Evolutionary conservation across 352 stramenopile species (phyloP), one percentile per base, ranked within the genome.

Genomic region (Peronospora farinosa): DNA sequence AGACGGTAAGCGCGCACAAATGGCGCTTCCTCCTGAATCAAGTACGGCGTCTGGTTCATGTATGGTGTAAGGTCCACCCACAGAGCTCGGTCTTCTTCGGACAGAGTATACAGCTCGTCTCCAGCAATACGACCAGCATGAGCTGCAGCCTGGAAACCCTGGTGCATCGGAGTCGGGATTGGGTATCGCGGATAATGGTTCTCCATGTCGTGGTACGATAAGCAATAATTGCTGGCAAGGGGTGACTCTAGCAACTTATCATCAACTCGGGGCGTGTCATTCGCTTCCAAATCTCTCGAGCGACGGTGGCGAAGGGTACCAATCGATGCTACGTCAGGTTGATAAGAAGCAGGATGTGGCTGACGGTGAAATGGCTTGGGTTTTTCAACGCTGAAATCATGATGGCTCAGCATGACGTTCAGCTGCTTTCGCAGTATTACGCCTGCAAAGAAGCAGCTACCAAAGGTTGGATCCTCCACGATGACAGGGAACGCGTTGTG

Each of bases 1-100:
- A 99, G 75, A 12, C 92, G 80, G 60, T 99, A 99, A 5, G 96
- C 96, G 12, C 96, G 78, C 50, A 96, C 79, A 40, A 98, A 96
- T 4, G 92, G 96, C 2, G 91, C 88, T 46, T 95, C 95, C 55
- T 97, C 90, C 48, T 98, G 96, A 27, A 98, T 92, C 37, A 93
- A 85, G 53, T 97, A 97, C 44, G 95, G 93, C 31, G 94, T 96
- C 46, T 96, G 95, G 76, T 98, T 98, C 47, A 98, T 97, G 71
- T 98, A 98, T 1, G 96, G 95, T 38, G 95, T 87, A 23, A 98
- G 71, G 61, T 98, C 93, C 28, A 98, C 74, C 85, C 89, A 97
- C 45, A 92, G 72, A 27, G 86, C 85, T 7, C 93, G 68, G 47
- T 98, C 91, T 42, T 86, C 81, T 21, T 86, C 68, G 12, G 63